phyloP scores from a whole-genome alignment of 495 filamentous ascomycete species.

The Podospora comata region DNA sequence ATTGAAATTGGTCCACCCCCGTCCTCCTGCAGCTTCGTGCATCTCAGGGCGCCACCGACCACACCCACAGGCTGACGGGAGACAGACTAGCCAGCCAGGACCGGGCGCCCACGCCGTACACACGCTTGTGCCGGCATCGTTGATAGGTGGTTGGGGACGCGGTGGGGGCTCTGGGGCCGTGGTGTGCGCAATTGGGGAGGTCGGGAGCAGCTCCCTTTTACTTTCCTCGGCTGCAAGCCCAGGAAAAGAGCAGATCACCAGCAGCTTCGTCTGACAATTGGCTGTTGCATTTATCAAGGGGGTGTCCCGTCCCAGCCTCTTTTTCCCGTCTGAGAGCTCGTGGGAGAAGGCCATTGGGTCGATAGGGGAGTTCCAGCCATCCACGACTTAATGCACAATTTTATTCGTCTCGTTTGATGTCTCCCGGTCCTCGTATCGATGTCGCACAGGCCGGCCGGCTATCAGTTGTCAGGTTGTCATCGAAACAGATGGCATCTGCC shows the following conservation, averaged over 20 bases:
- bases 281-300: conserved; percentile 2
- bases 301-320: conserved; percentile 29
- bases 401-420: not conserved
- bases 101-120: conserved; percentile 10
- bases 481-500: not conserved
- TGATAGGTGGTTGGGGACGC: conserved; percentile 20
- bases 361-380: conserved; percentile 1
- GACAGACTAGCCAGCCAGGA: conserved; percentile 9
- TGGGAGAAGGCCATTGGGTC: conserved; percentile 33
- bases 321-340: conserved; percentile 20
- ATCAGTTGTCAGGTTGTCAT: not conserved
- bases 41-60: conserved; percentile 9
- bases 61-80: conserved; percentile 5
- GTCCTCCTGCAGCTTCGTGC: not conserved
- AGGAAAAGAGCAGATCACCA: conserved; percentile 26
- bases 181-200: conserved; percentile 12
- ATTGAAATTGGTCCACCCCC: not conserved
- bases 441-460: not conserved
- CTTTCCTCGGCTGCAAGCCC: conserved; percentile 24
- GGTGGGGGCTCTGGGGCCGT: conserved; percentile 4
- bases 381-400: conserved; percentile 20
- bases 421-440: too few species aligned
- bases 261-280: conserved; percentile 25
- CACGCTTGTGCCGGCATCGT: conserved; percentile 13
- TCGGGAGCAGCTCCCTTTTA: conserved; percentile 12